Evolutionary conservation across 2,329 filamentous ascomycete genomes (phyloP), one percentile per base, ranked within the genome.

Genomic region (Teratosphaeria zuluensis): DNA sequence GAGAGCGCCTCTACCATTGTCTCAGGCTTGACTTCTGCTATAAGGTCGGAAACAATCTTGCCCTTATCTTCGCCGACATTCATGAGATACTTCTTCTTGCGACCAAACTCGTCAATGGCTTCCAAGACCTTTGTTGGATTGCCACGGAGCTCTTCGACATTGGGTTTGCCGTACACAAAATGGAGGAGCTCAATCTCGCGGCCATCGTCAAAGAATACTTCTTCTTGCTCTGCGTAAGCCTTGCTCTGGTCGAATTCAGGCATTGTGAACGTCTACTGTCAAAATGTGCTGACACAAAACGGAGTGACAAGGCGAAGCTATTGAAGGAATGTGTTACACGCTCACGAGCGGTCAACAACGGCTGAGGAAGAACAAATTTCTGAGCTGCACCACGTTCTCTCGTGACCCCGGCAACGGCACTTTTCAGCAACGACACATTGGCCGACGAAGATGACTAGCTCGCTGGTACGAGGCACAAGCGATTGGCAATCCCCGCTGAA

Each of bases 31-130:
- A 80, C 75, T 62, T 87, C 77, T 21, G 77, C 76, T 60, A 94
- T 91, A 46, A 92, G 72, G 32, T 87, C 79, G 8, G 80, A 80
- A 1, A 92, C 83, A 56, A 90, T 86, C 62, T 78, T 80, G 53
- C 87, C 88, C 74, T 94, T 94, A 67, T 84, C 79, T 64, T 85
- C 80, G 48, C 89, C 89, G 1, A 94, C 83, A 63, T 91, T 92
- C 86, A 92, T 92, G 56, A 92, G 80, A 62, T 86, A 88, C 69
- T 86, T 88, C 61, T 82, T 79, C 2, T 81, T 84, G 51, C 81
- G 74, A 12, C 77, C 83, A 71, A 80, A 92, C 56, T 87, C 82
- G 67, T 92, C 87, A 70, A 92, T 90, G 31, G 83, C 83, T 30
- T 79, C 77, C 0, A 92, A 77, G 1, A 92, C 81, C 58, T 79